Percentiles rank a stretch among this genome's conserved stretches.
Conservation (phyloP, 83 land plant species). For the Picea abies region DNA sequence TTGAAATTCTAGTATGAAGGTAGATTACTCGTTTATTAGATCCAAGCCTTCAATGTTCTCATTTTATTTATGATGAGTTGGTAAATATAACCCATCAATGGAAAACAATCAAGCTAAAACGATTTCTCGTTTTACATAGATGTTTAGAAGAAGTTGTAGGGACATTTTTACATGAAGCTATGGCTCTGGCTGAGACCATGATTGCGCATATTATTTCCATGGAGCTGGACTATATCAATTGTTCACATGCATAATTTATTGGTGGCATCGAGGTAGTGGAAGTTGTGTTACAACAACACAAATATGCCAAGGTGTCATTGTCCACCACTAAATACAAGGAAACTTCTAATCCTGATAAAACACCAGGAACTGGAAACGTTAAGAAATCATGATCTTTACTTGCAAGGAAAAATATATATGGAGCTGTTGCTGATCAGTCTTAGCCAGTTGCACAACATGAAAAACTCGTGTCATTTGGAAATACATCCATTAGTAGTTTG, state of each 20-base stretch:
- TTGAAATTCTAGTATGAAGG: slow-evolving; percentile 86
- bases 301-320: slow-evolving; percentile 44
- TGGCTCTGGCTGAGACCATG: slow-evolving; percentile 87
- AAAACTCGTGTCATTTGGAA: slow-evolving; percentile 22
- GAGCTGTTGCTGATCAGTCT: slow-evolving; percentile 55
- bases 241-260: slow-evolving; percentile 93
- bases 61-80: slow-evolving; percentile 92
- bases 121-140: slow-evolving; percentile 70
- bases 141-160: slow-evolving; percentile 82
- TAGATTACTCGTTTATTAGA: slow-evolving; percentile 89
- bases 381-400: slow-evolving; percentile 67
- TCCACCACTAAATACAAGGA: slow-evolving; percentile 52
- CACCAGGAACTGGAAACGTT: slow-evolving; percentile 59
- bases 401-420: slow-evolving; percentile 58
- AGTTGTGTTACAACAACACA: slow-evolving; percentile 65
- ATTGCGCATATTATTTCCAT: slow-evolving; percentile 92
- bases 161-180: slow-evolving; percentile 75
- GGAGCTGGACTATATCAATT: slow-evolving; percentile 99
- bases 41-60: slow-evolving; percentile 95
- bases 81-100: slow-evolving; percentile 89
- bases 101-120: slow-evolving; percentile 63
- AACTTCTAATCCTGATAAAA: slow-evolving; percentile 42
- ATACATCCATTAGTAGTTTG: slow-evolving; percentile 19
- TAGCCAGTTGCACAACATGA: slow-evolving; percentile 17
- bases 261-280: slow-evolving; percentile 97